Evolutionary conservation across 2,329 filamentous ascomycete genomes (phyloP).

Genomic region (Trichoderma pleuroti): DNA sequence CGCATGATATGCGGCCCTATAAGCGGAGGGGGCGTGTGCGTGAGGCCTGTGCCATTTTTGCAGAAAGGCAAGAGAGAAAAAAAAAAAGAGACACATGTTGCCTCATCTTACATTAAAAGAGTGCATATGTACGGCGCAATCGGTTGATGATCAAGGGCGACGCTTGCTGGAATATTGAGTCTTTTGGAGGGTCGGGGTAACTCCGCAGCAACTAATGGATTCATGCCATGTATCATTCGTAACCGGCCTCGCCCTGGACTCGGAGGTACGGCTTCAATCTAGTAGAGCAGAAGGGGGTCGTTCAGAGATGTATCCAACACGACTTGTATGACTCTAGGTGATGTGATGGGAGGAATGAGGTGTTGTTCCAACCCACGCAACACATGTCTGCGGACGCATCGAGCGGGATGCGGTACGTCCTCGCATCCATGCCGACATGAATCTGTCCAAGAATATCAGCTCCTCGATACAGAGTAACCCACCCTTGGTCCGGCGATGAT

Average conservation of each 20-base stretch:
- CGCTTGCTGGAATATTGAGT: neutral
- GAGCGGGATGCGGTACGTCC: neutral
- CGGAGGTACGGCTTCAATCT: neutral
- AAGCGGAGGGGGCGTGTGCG: constrained; percentile 19
- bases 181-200: neutral
- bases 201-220: neutral
- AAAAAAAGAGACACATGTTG: neutral
- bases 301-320: neutral
- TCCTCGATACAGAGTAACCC: neutral
- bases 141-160: neutral
- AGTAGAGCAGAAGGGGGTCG: neutral
- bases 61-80: neutral
- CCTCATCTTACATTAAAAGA: neutral
- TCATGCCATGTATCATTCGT: neutral
- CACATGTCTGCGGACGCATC: neutral
- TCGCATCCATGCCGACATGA: neutral
- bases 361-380: neutral
- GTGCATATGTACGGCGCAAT: neutral
- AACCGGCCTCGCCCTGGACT: neutral
- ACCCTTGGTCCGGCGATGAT: constrained; percentile 26
- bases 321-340: neutral
- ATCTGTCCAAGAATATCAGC: constrained; percentile 11
- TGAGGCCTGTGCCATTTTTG: constrained; percentile 13
- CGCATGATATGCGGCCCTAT: constrained; percentile 27
- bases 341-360: neutral